Percentiles rank a stretch among this genome's conserved stretches.
phyloP scores from a whole-genome alignment of 2,329 filamentous ascomycete species.

The Paraphoma sp. region DNA sequence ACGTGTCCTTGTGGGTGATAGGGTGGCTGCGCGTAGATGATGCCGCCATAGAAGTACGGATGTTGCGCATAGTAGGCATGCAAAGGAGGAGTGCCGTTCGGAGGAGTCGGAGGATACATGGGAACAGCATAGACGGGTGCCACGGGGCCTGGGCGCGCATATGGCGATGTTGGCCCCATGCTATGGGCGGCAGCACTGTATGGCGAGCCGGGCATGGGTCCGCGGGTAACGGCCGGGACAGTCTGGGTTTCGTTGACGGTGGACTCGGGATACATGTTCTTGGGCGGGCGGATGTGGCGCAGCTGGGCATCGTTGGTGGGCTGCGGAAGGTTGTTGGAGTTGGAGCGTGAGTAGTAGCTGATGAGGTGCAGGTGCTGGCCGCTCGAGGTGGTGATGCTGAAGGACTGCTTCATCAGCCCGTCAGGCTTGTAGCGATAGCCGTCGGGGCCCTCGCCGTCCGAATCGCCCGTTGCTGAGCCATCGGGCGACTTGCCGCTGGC shows the following conservation, averaged over 20 bases:
- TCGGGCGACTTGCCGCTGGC: conserved; percentile 78
- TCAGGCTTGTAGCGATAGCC: conserved; percentile 72
- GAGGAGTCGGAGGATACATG: conserved; percentile 50
- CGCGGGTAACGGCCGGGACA: conserved; percentile 79
- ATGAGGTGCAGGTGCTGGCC: conserved; percentile 95
- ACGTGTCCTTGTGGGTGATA: conserved; percentile 35
- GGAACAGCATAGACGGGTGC: conserved; percentile 50
- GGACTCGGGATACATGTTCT: conserved; percentile 97
- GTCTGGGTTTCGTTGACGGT: conserved; percentile 85
- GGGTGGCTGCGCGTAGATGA: conserved; percentile 43
- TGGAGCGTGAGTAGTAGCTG: conserved; percentile 90
- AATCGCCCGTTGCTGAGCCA: conserved; percentile 79
- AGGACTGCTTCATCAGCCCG: conserved; percentile 98
- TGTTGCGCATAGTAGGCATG: conserved; percentile 46
- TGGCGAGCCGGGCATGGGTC: conserved; percentile 67
- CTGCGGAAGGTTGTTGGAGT: conserved; percentile 77
- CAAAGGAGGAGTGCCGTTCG: conserved; percentile 51
- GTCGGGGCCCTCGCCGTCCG: conserved; percentile 70
- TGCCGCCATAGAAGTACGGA: conserved; percentile 37
- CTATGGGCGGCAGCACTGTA: conserved; percentile 60
- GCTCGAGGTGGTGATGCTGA: conserved; percentile 93
- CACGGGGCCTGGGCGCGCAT: conserved; percentile 52
- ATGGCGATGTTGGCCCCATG: conserved; percentile 62
- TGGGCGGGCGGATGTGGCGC: conserved; percentile 82
- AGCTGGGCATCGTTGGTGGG: conserved; percentile 82